Base-by-base conservation (phyloP, 2,329 filamentous ascomycete species). In the Colletotrichum trifolii region DNA sequence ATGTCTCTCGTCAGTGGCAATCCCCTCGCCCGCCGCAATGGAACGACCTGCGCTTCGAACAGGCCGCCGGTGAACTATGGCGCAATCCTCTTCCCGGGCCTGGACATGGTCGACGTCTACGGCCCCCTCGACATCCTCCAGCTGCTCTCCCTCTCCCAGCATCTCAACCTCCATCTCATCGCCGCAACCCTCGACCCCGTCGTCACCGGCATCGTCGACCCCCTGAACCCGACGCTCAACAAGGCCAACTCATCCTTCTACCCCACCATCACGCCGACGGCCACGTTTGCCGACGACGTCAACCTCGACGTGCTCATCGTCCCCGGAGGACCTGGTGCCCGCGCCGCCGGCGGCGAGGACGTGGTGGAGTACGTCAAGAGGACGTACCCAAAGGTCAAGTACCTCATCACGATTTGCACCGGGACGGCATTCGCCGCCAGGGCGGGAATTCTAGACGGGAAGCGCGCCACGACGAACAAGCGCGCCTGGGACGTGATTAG, bases 391-490 rank as follows among this genome's bases (percentile, higher is more conserved):
- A 74, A 74, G 4, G 72, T 90, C 33, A 76, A 83, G 67, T 85
- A 86, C 68, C 71, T 90, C 11, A 78, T 92, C 47, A 90, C 88
- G 0, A 82, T 92, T 2, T 92, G 90, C 74, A 92, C 88, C 2
- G 90, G 90, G 0, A 81, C 86, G 5, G 83, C 83, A 3, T 74
- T 91, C 5, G 80, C 86, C 0, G 89, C 89, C 0, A 76, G 79
- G 47, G 79, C 88, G 0, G 89, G 89, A 0, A 74, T 91, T 2
- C 73, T 93, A 36, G 82, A 91, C 65, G 85, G 87, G 0, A 79
- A 77, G 66, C 77, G 81, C 13, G 90, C 88, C 4, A 92, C 90
- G 4, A 89, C 87, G 13, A 92, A 92, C 72, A 92, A 92, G 75
- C 74, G 74, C 7, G 80, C 82, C 0, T 91, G 85, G 80, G 74